Evolutionary conservation across 1,139 yeast species (phyloP).

Genomic region (Pichia inconspicua): DNA sequence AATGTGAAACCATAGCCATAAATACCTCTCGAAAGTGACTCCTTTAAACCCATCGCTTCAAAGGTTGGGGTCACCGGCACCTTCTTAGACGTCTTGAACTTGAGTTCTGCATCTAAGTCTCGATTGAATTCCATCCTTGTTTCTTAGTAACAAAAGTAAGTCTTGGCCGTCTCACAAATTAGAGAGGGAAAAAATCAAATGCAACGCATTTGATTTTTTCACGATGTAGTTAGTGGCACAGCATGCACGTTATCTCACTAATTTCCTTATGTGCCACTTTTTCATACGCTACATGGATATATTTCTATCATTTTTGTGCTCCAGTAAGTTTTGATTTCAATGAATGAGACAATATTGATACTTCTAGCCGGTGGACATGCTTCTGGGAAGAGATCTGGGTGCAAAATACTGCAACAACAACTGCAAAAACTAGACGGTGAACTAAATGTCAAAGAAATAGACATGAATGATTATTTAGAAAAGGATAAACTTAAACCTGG

Average conservation of each 20-base stretch:
- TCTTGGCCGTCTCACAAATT: no score
- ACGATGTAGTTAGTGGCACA: no score
- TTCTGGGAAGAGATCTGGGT: conserved; percentile 24
- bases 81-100: conserved; percentile 55
- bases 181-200: no score
- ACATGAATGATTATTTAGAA: conserved; percentile 27
- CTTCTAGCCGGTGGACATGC: conserved; percentile 28
- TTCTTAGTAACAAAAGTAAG: not conserved
- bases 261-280: no score
- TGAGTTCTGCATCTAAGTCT: conserved; percentile 48
- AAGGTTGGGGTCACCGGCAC: conserved; percentile 60
- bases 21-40: conserved; percentile 54
- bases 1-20: conserved; percentile 88
- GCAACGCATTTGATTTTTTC: no score
- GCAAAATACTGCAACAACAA: conserved; percentile 14
- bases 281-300: no score
- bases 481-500: conserved; percentile 2
- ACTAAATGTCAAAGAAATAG: conserved; percentile 32
- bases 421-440: not conserved
- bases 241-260: no score
- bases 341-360: conserved; percentile 14
- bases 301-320: no score
- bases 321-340: no score
- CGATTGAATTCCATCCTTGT: conserved; percentile 46
- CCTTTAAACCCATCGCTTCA: conserved; percentile 73